phyloP scores from a whole-genome alignment of 208 protist species.

The Wallacemonas sp. region DNA sequence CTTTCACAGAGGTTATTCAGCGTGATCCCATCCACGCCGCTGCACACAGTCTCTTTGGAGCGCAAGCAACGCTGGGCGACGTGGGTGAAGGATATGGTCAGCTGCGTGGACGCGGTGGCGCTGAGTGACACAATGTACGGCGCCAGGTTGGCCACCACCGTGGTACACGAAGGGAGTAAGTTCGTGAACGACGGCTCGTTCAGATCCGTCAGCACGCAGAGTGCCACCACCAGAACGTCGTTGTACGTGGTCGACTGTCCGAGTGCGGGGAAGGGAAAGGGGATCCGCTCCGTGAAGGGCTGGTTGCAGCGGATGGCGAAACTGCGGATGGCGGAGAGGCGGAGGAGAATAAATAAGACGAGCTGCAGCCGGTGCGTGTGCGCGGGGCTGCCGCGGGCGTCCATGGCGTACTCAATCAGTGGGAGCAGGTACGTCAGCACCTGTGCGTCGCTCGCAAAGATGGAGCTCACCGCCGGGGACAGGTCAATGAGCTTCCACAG shows the following conservation, averaged over 20 bases:
- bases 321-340: constrained; percentile 62
- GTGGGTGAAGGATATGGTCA: constrained; percentile 59
- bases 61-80: constrained; percentile 46
- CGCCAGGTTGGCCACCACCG: constrained; percentile 82
- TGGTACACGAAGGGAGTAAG: constrained; percentile 67
- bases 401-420: constrained; percentile 72
- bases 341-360: constrained; percentile 80
- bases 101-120: constrained; percentile 35
- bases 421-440: constrained; percentile 73
- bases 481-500: constrained; percentile 86
- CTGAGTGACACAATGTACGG: constrained; percentile 79
- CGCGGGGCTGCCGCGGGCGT: constrained; percentile 45
- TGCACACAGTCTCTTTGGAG: constrained; percentile 1
- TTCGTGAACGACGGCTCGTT: constrained; percentile 42
- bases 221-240: constrained; percentile 77
- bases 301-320: constrained; percentile 87
- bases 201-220: constrained; percentile 67
- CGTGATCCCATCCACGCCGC: constrained; percentile 25
- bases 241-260: constrained; percentile 50
- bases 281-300: constrained; percentile 44
- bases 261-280: constrained; percentile 56
- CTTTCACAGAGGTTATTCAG: constrained; percentile 74
- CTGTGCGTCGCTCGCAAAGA: constrained; percentile 45
- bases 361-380: constrained; percentile 70
- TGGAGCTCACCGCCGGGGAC: constrained; percentile 47